Evolutionary conservation across 2,329 filamentous ascomycete species (phyloP), one percentile per base, ranked within the genome.

Genomic region (Sporothrix pseudoabietina): DNA sequence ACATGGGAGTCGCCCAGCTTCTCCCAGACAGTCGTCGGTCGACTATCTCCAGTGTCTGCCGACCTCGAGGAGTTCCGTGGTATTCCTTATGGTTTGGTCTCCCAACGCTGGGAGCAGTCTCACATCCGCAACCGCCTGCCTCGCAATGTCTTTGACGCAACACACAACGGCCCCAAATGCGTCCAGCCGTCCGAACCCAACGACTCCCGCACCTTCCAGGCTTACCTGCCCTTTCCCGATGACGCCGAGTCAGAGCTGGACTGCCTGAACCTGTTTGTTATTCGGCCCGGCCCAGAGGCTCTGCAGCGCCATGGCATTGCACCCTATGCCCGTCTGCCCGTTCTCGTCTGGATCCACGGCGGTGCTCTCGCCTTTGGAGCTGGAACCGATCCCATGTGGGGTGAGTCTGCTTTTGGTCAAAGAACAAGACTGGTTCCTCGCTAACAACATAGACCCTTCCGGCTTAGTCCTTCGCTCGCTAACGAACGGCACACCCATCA

Each of bases 291-390:
- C 32, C 14, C 52, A 12, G 70, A 41, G 0, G 73, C 73, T 0
- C 55, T 74, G 4, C 39, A 65, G 9, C 61, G 57, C 3, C 52
- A 30, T 5, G 59, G 63, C 9, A 30, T 74, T 9, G 10, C 61
- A 1, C 30, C 61, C 1, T 35, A 41, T 19, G 59, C 72, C 22
- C 47, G 30, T 12, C 30, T 74, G 10, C 73, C 73, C 4, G 73
- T 74, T 1, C 63, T 74, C n/a, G 70, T 74, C 30, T 74, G 73
- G 73, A 74, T 74, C 35, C 73, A 74, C 26, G 73, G 73, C 55
- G 73, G 73, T 14, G 73, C 61, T 6, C 55, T 74, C 0, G 54
- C 39, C 32, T 41, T 59, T 30, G 73, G 73, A 16, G 44, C 73
- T 3, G 61, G 16, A 12, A 71, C 68, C 4, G 72, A 73, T 14